Evolutionary conservation across 106 monocot genomes (phyloP).

Genomic region (Iris macrosiphon): DNA sequence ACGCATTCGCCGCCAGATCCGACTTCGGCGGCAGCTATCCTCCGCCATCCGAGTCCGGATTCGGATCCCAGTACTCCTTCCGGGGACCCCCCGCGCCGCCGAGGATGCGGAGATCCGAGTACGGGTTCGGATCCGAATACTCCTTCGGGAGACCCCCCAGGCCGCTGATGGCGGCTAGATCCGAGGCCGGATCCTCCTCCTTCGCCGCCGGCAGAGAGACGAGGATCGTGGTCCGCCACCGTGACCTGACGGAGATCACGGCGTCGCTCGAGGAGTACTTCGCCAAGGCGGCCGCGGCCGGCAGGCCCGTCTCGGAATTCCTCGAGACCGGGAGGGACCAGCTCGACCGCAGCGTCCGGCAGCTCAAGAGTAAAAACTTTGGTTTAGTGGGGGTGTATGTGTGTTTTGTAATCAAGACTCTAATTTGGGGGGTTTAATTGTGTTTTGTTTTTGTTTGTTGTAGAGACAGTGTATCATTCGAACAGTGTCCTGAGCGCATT

Average conservation of each 20-base stretch:
- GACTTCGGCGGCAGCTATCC: slow-evolving; percentile 22
- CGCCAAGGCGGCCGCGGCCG: slow-evolving; percentile 62
- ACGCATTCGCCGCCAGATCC: slow-evolving; percentile 32
- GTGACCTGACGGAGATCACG: slow-evolving; percentile 71
- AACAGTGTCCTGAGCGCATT: slow-evolving; percentile 75
- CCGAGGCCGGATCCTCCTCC: slow-evolving; percentile 9
- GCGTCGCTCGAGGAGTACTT: slow-evolving; percentile 86
- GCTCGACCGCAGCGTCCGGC: slow-evolving; percentile 80
- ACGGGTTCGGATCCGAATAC: background rate
- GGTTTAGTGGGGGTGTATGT: slow-evolving; percentile 3
- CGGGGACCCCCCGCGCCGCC: no score
- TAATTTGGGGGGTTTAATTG: background rate
- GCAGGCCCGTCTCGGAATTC: slow-evolving; percentile 59
- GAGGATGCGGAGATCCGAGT: slow-evolving; percentile 7
- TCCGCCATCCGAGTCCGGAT: slow-evolving; percentile 42
- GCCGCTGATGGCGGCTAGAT: slow-evolving; percentile 11
- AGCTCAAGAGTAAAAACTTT: slow-evolving; percentile 71
- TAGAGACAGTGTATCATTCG: slow-evolving; percentile 97
- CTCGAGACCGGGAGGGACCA: slow-evolving; percentile 81
- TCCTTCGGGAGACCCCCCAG: slow-evolving; percentile 12
- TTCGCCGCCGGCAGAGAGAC: slow-evolving; percentile 21
- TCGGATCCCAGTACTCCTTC: background rate
- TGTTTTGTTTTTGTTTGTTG: slow-evolving; percentile 3
- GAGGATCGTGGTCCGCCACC: slow-evolving; percentile 67
- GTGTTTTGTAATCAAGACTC: slow-evolving; percentile 4